A percentile compares a stretch with the other conserved stretches of the same genome.
Conservation (phyloP, 2,329 filamentous ascomycete species). For the Colletotrichum lentis region DNA sequence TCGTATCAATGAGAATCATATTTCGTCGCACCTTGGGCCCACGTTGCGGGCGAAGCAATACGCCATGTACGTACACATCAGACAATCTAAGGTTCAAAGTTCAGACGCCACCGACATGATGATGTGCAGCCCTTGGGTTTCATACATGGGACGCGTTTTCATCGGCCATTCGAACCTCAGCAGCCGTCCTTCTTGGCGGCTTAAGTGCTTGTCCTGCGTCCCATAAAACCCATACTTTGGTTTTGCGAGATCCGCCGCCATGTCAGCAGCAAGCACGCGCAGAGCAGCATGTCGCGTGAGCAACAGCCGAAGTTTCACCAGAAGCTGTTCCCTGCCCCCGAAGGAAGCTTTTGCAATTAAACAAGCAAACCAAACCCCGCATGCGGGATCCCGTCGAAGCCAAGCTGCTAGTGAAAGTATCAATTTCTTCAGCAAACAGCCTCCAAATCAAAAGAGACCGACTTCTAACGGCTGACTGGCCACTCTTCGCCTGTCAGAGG, state of each 20-base stretch:
- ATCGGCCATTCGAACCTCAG: conserved; percentile 27
- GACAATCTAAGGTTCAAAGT: conserved; percentile 23
- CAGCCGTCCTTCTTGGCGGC: conserved; percentile 9
- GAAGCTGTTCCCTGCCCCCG: conserved; percentile 23
- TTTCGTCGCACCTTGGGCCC: not conserved
- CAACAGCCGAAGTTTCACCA: conserved; percentile 12
- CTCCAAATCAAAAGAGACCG: not conserved
- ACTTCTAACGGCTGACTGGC: not conserved
- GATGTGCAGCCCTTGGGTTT: conserved; percentile 36
- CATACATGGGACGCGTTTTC: conserved; percentile 31
- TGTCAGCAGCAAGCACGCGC: conserved; percentile 1
- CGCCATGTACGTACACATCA: conserved; percentile 6
- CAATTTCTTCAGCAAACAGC: not conserved
- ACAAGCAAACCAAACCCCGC: conserved; percentile 4
- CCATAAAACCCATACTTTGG: not conserved
- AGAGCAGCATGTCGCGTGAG: conserved; percentile 27
- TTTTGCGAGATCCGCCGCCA: not conserved
- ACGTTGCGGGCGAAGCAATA: not conserved
- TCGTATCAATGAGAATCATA: not conserved
- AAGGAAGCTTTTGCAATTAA: conserved; percentile 15
- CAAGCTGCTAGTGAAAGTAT: not conserved
- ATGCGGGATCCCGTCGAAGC: conserved; percentile 24
- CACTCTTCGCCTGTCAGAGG: not conserved
- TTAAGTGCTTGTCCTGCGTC: conserved; percentile 4
- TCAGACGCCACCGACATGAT: conserved; percentile 36